Conservation (phyloP, 306 rosid genomes). For the Prunus salicina region DNA sequence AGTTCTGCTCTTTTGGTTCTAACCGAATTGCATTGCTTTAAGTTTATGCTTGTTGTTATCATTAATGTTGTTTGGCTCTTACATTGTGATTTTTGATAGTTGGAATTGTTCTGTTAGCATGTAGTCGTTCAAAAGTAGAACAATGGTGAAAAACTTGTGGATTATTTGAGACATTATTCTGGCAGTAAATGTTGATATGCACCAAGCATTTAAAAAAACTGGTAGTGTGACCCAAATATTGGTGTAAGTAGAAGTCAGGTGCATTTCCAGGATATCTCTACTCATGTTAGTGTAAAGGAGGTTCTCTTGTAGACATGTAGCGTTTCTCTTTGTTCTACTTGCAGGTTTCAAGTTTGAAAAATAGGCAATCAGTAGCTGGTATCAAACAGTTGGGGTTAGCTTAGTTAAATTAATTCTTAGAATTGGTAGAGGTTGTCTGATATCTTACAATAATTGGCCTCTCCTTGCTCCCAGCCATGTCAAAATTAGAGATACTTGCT, state of each 20-base stretch:
- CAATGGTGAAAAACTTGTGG: not conserved
- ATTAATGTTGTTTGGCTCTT: not conserved
- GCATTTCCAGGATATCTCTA: not conserved
- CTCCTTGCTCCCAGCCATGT: not conserved
- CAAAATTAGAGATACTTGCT: not conserved
- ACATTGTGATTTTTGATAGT: not conserved
- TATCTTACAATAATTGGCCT: conserved; percentile 1
- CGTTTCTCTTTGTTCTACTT: not conserved
- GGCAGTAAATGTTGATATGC: not conserved
- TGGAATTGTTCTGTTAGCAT: not conserved
- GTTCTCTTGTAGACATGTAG: not conserved
- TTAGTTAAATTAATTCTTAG: not conserved
- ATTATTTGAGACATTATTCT: conserved; percentile 8
- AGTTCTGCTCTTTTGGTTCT: conserved; percentile 18
- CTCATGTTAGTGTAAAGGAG: not conserved
- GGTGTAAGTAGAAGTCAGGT: not conserved
- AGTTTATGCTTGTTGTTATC: not conserved
- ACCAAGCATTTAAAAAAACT: not conserved
- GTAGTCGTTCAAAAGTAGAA: not conserved
- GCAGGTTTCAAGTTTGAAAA: not conserved
- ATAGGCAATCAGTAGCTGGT: not conserved
- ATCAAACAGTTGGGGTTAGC: not conserved
- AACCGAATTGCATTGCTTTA: not conserved
- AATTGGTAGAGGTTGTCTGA: conserved; percentile 2
- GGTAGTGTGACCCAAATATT: not conserved